Base-by-base conservation (phyloP, 768 basidiomycete genomes). In the Leccinum arenicola region DNA sequence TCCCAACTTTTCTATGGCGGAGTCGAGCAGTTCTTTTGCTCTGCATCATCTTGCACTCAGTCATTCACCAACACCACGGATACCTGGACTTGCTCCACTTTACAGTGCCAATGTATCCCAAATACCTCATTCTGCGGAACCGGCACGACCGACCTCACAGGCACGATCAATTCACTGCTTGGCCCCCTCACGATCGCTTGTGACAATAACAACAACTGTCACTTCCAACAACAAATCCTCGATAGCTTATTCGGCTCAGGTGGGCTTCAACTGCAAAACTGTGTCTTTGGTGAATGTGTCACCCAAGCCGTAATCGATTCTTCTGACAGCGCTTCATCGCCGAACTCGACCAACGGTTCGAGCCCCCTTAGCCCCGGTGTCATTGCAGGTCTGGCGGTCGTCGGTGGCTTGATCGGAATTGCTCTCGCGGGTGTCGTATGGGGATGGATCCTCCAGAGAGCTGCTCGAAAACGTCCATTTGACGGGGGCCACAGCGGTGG, bases 201-300 rank as follows among this genome's bases (percentile, higher is more conserved):
- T 67, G 80, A 80, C 31, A 76, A 78, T 49, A 76, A 80, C 27
- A 79, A 83, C 3, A 78, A 78, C 1, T 98, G 95, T 72, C 71
- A 81, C 11, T 97, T 98, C 80, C 81, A 89, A 68, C 93, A 97
- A 72, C 63, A 71, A 14, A 74, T 80, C 19, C 76, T 98, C n/a
- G 68, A 87, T 27, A 58, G 66, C 1, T 67, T 97, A 1, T 96
- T 98, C 65, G 94, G 94, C 8, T 62, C 80, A 0, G 67, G 72
- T 40, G 95, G 95, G 1, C 82, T 98, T n/a, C 64, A 78, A 6
- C 77, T 98, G 10, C 80, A 80, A 54, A 84, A 82, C 0, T 98
- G 95, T 72, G 77, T 76, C 1, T 95, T 89, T 64, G 95, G 95
- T 25, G 95, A 98, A 74, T 97, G 95, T 72, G 86, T 97, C 15